Percentiles rank a stretch among this genome's conserved stretches.
Evolutionary conservation across 257 asterid genomes (phyloP).

Genomic region (Striga asiatica): DNA sequence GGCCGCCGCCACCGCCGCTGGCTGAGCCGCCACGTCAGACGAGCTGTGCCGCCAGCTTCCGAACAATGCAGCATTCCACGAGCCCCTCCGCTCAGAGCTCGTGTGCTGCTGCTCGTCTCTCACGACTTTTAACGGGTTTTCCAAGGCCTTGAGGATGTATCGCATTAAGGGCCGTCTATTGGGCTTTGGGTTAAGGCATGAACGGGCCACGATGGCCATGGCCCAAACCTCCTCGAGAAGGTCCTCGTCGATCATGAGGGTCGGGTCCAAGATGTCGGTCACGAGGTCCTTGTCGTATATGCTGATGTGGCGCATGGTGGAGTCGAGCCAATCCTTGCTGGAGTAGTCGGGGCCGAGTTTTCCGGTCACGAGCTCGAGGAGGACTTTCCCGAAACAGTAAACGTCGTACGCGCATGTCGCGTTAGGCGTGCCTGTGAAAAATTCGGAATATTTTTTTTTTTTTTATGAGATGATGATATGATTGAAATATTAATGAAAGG

Average conservation of each 20-base stretch:
- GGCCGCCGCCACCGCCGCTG: background rate
- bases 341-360: conserved; percentile 57
- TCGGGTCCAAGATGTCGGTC: conserved; percentile 75
- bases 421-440: conserved; percentile 55
- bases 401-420: conserved; percentile 81
- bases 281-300: conserved; percentile 85
- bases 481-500: background rate
- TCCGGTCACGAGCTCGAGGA: conserved; percentile 92
- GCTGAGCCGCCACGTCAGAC: conserved; percentile 43
- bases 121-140: conserved; percentile 82
- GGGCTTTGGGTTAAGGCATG: conserved; percentile 91
- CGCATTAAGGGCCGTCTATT: conserved; percentile 75
- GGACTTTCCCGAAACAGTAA: conserved; percentile 83
- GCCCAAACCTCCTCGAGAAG: conserved; percentile 99
- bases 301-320: conserved; percentile 54
- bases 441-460: no score
- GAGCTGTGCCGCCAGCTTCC: conserved; percentile 93
- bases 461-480: background rate
- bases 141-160: conserved; percentile 80
- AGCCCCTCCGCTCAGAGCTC: conserved; percentile 79
- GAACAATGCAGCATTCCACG: conserved; percentile 77
- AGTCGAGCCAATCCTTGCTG: conserved; percentile 62
- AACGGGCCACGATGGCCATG: conserved; percentile 83
- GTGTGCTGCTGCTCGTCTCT: conserved; percentile 66
- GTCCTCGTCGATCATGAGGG: conserved; percentile 76